Base-by-base conservation (phyloP, 2,329 filamentous ascomycete species). In the Emergomyces africanus region DNA sequence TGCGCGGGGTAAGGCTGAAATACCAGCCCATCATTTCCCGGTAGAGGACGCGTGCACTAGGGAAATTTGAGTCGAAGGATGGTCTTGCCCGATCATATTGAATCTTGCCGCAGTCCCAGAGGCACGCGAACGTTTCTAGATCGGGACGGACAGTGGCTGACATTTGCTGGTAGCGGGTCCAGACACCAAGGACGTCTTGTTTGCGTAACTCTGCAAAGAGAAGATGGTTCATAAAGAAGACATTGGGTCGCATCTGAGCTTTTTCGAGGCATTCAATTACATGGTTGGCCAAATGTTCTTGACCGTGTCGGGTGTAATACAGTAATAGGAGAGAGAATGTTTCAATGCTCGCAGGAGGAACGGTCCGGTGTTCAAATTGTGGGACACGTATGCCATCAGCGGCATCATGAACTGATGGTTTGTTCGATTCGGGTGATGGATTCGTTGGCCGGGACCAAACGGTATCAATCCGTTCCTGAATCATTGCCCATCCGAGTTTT, bases 221-320 rank as follows among this genome's bases (percentile, higher is more conserved):
- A 25, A 91, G 75, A 67, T 90, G 86, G 71, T 92, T 94, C 78
- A 91, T 83, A 74, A 91, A 87, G 70, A 86, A 88, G 9, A 84
- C 82, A 66, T 89, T 86, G 1, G 86, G 81, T 58, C 76, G 78
- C 61, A 92, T 83, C 62, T 85, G 80, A 15, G 86, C 82, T 50
- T 81, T 75, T 15, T 77, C 74, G 62, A 89, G 83, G 1, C 83
- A 82, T 37, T 81, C 76, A 71, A 83, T 85, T 4, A 92, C 75
- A 57, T 79, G 75, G 54, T 81, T 74, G 56, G 89, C 78, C 59
- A 79, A 79, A 15, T 74, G 69, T 42, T 84, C 79, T 20, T 86
- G 77, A 18, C 80, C 77, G 20, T 85, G 81, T 49, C 83, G 76
- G 56, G 82, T 82, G 67, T 90, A 92, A 68, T 88, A 83, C 61